Percentiles rank a stretch among this genome's conserved stretches.
Evolutionary conservation across 495 filamentous ascomycete genomes (phyloP).

Genomic region (Hypoxylon perforatum): DNA sequence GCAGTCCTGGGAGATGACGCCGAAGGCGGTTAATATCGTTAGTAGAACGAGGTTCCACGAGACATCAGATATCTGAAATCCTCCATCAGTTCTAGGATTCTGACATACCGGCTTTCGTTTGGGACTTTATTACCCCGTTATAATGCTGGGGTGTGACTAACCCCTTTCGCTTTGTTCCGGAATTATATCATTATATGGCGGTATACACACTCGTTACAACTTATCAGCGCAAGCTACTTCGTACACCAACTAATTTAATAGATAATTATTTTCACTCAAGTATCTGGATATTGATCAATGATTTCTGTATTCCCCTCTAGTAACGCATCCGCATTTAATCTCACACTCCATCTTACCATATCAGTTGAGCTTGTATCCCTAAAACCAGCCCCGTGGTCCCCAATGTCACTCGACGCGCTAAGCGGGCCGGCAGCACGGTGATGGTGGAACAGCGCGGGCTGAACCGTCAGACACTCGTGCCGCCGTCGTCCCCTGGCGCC

Average conservation of each 20-base stretch:
- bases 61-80: not conserved
- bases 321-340: constrained; percentile 41
- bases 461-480: constrained; percentile 44
- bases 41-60: not conserved
- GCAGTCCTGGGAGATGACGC: not conserved
- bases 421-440: constrained; percentile 35
- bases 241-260: no score
- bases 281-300: constrained; percentile 44
- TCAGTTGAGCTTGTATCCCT: constrained; percentile 25
- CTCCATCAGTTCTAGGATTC: no score
- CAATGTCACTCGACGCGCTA: constrained; percentile 30
- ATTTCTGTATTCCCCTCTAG: constrained; percentile 39
- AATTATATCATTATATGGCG: no score
- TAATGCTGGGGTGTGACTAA: no score
- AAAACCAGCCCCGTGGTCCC: constrained; percentile 32
- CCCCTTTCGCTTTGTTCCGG: no score
- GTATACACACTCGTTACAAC: no score
- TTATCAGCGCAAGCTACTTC: no score
- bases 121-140: no score
- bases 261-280: not conserved
- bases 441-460: constrained; percentile 43
- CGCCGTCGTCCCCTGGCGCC: constrained; percentile 29
- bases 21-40: not conserved
- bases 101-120: no score
- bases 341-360: constrained; percentile 42